phyloP scores from a whole-genome alignment of 441 rosid species.

The Bocquillonia castaneifolia region DNA sequence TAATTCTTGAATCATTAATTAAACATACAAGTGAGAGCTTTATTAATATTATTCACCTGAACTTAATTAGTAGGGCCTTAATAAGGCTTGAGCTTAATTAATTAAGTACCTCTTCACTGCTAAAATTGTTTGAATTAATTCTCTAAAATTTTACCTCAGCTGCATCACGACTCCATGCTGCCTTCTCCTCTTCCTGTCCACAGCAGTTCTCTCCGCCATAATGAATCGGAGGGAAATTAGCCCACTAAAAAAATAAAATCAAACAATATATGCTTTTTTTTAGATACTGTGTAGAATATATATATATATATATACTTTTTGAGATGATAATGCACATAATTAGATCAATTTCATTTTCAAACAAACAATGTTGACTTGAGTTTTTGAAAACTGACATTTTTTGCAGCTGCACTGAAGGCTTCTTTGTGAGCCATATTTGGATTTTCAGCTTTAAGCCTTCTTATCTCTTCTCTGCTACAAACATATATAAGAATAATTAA shows the following conservation, averaged over 20 bases:
- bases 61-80: too few species aligned
- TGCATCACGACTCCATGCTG: conserved; percentile 31
- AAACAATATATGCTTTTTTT: too few species aligned
- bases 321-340: background rate
- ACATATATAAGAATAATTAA: conserved; percentile 11
- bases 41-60: background rate
- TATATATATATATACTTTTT: too few species aligned
- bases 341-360: background rate
- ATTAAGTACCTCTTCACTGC: too few species aligned
- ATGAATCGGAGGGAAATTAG: conserved; percentile 67
- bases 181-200: conserved; percentile 43
- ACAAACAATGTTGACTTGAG: background rate
- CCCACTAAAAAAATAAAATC: conserved; percentile 55
- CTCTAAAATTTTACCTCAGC: conserved; percentile 30
- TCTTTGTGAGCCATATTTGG: conserved; percentile 92
- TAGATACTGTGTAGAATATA: too few species aligned
- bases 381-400: conserved; percentile 51
- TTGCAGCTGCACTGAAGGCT: conserved; percentile 96
- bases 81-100: background rate
- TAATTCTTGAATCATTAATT: conserved; percentile 1
- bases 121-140: too few species aligned
- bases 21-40: background rate
- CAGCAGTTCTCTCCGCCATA: conserved; percentile 39
- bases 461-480: conserved; percentile 82
- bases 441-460: conserved; percentile 78